These are phyloP conservation scores for Stylonectria norvegica DNA, from an alignment of 2,329 filamentous ascomycete genomes.

Conservation along the genomic window DNA sequence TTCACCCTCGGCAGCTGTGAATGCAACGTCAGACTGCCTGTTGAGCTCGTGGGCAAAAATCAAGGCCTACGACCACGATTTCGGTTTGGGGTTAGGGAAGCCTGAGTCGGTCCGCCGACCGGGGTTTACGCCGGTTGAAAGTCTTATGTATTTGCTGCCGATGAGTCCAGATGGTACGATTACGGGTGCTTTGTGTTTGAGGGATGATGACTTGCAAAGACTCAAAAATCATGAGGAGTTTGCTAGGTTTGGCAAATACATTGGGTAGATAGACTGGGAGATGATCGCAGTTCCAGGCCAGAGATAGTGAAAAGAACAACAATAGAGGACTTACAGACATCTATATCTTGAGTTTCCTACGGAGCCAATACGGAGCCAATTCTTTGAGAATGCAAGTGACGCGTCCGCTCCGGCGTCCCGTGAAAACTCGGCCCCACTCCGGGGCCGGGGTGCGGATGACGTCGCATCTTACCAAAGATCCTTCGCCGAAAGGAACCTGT, in stretches of 20 bases:
- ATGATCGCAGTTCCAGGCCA: no score
- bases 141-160: slow-evolving; percentile 50
- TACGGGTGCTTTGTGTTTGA: slow-evolving; percentile 42
- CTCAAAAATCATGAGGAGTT: slow-evolving; percentile 44
- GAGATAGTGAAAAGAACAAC: no score
- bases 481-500: no score
- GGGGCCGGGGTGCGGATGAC: no score
- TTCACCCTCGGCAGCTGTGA: slow-evolving; percentile 34
- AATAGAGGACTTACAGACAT: no score
- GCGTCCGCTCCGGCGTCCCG: no score
- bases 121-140: slow-evolving; percentile 42
- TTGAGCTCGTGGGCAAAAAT: slow-evolving; percentile 54
- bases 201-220: slow-evolving; percentile 45
- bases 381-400: no score
- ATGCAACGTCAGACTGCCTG: slow-evolving; percentile 43
- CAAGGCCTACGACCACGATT: slow-evolving; percentile 44
- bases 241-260: slow-evolving; percentile 10
- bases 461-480: no score
- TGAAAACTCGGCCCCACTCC: no score
- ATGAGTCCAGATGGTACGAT: slow-evolving; percentile 41
- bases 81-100: slow-evolving; percentile 43
- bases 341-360: no score
- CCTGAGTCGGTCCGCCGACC: slow-evolving; percentile 48
- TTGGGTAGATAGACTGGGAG: slow-evolving; percentile 12
- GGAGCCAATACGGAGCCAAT: no score